Conservation (phyloP, 805 yeast genomes). For the Candida bentonensis region DNA sequence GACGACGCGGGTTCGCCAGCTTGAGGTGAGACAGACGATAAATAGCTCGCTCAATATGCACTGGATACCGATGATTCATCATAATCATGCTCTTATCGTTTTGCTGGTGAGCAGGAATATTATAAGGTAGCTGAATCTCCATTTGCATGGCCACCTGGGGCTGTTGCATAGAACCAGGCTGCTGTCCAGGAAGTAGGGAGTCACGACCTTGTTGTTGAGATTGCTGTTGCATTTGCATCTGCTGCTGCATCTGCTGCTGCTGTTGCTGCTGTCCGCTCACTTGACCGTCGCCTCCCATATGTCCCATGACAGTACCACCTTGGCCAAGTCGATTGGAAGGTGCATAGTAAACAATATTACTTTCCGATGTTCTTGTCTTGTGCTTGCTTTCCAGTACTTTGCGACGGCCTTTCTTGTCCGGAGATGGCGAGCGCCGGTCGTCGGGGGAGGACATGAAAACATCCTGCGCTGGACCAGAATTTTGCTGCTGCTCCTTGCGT, state of each 20-base stretch:
- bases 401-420: neutral
- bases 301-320: no score
- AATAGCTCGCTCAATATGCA: constrained; percentile 92
- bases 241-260: constrained; percentile 3
- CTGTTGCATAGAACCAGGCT: constrained; percentile 3
- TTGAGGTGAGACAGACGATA: constrained; percentile 86
- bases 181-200: neutral
- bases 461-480: neutral
- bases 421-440: neutral
- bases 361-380: neutral
- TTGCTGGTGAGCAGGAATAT: constrained; percentile 23
- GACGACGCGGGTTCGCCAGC: constrained; percentile 85
- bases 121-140: constrained; percentile 20
- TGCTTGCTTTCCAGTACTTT: neutral
- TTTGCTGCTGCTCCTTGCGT: neutral
- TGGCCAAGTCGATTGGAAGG: constrained; percentile 1
- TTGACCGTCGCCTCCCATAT: no score
- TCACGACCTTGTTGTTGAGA: neutral
- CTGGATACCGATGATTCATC: constrained; percentile 54
- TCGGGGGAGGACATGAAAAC: neutral
- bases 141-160: constrained; percentile 6
- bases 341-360: neutral
- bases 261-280: constrained; percentile 4
- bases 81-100: constrained; percentile 21
- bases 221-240: constrained; percentile 8